Conservation (phyloP, 768 basidiomycete species). For the Gyrodon lividus region DNA sequence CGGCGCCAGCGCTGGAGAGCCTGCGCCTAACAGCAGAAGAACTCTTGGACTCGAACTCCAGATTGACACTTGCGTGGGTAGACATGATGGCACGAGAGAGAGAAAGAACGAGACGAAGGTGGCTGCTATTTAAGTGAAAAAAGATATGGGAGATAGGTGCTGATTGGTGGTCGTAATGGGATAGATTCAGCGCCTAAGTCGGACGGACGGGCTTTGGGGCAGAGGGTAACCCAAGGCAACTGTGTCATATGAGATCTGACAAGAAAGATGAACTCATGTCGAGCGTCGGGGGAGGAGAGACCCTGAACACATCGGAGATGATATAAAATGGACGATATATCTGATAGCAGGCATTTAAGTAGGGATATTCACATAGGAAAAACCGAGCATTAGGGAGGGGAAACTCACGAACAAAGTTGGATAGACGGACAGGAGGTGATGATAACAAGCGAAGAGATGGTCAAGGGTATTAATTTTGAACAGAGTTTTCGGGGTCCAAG, state of each 20-base stretch:
- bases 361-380: background rate
- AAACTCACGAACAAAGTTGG: background rate
- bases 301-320: slow-evolving; percentile 25
- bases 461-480: background rate
- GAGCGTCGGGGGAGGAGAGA: slow-evolving; percentile 11
- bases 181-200: slow-evolving; percentile 10
- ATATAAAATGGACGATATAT: slow-evolving; percentile 6
- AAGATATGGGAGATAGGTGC: slow-evolving; percentile 1
- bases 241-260: slow-evolving; percentile 8
- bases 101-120: slow-evolving; percentile 19
- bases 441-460: background rate
- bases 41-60: slow-evolving; percentile 61
- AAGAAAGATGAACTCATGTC: slow-evolving; percentile 8
- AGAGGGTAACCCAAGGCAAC: background rate
- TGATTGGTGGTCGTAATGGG: slow-evolving; percentile 5
- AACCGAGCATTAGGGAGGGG: slow-evolving; percentile 9
- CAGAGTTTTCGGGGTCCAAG: slow-evolving; percentile 29
- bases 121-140: slow-evolving; percentile 34
- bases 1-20: slow-evolving; percentile 55
- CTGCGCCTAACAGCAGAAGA: slow-evolving; percentile 64
- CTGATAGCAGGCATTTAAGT: background rate
- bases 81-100: slow-evolving; percentile 45
- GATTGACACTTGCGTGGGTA: slow-evolving; percentile 35
- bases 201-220: slow-evolving; percentile 1
- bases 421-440: background rate